phyloP scores from a whole-genome alignment of 1,139 yeast genomes.

The Candida glucosophila region DNA sequence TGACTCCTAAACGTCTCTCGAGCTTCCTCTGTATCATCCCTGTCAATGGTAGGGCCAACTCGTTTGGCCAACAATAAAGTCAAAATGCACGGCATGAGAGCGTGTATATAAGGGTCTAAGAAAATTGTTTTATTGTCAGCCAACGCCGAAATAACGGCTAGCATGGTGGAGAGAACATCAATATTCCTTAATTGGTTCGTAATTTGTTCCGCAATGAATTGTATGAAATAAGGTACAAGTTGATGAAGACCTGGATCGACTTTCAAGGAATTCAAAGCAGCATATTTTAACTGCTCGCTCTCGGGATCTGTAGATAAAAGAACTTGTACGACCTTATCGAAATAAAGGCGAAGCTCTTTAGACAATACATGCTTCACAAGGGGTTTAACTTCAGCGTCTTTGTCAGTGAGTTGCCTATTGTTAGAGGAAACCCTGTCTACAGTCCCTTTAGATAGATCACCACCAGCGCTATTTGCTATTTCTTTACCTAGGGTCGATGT shows the following conservation, averaged over 20 bases:
- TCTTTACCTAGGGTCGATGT: conserved; percentile 37
- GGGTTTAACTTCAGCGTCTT: conserved; percentile 77
- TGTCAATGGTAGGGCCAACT: conserved; percentile 54
- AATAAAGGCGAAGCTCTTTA: conserved; percentile 86
- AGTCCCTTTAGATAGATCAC: conserved; percentile 7
- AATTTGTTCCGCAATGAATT: conserved; percentile 91
- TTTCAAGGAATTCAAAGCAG: conserved; percentile 76
- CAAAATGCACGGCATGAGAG: conserved; percentile 89
- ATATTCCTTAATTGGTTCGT: conserved; percentile 78
- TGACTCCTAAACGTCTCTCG: conserved; percentile 32
- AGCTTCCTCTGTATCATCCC: conserved; percentile 19
- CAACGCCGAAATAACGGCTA: conserved; percentile 81
- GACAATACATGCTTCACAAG: conserved; percentile 94
- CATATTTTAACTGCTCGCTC: conserved; percentile 54
- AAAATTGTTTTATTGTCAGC: conserved; percentile 80
- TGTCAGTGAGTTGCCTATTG: conserved; percentile 30
- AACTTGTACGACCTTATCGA: conserved; percentile 83
- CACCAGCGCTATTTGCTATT: conserved; percentile 21
- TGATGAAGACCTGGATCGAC: conserved; percentile 97
- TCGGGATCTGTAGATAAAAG: conserved; percentile 52
- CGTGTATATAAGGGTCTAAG: conserved; percentile 93
- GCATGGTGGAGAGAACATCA: conserved; percentile 72
- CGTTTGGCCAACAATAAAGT: conserved; percentile 84
- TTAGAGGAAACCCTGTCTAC: conserved; percentile 13
- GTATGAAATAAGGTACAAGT: conserved; percentile 90